Evolutionary conservation across 257 asterid species (phyloP).

Genomic region (Forsythia suspensa): DNA sequence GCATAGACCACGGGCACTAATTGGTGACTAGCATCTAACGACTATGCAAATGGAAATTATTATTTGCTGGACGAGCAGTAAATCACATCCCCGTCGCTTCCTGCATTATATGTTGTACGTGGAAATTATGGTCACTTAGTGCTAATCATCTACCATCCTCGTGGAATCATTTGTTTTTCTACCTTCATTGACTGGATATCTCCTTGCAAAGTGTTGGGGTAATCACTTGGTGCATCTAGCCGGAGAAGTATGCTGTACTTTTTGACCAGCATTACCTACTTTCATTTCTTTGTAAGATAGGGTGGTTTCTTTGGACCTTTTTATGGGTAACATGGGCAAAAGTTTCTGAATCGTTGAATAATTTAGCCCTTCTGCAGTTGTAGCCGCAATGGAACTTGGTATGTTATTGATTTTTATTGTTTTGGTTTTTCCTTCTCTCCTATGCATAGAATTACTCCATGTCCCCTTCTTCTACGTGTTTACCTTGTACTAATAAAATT

Average conservation of each 20-base stretch:
- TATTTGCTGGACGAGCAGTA: constrained; percentile 1
- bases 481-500: too few relatives aligned
- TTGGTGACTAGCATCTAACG: constrained; percentile 58
- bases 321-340: background rate
- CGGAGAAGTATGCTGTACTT: background rate
- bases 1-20: constrained; percentile 85
- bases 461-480: too few relatives aligned
- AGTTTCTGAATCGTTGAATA: background rate
- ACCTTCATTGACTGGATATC: constrained; percentile 6
- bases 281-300: constrained; percentile 1
- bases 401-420: background rate
- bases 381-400: background rate
- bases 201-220: background rate
- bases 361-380: background rate
- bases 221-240: constrained; percentile 3
- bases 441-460: background rate
- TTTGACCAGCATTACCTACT: background rate
- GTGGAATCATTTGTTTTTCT: constrained; percentile 8
- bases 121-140: constrained; percentile 4
- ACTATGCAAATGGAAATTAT: background rate
- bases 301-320: background rate
- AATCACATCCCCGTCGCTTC: background rate
- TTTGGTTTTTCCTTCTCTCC: background rate
- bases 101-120: background rate
- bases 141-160: constrained; percentile 7